Conservation (phyloP, 2,329 filamentous ascomycete genomes). For the Rutstroemia sp. region DNA sequence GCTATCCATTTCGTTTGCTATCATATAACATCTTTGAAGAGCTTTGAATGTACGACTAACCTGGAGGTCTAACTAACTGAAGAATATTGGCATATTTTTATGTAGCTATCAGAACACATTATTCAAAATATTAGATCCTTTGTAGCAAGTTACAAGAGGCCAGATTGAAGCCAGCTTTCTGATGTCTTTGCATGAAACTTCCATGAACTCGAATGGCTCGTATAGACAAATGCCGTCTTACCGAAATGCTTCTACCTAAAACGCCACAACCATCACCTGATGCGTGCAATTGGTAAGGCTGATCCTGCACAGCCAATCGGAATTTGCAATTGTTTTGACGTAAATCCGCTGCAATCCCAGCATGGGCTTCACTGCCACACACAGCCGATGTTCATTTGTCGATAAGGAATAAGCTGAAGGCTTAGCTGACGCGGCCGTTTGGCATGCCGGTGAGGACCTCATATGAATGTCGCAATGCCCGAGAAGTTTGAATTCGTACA, state of each 20-base stretch:
- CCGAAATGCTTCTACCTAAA: constrained; percentile 6
- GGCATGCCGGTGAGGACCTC: neutral
- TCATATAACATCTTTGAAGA: neutral
- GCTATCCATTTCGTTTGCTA: constrained; percentile 6
- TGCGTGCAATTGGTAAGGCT: neutral
- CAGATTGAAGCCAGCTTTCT: too few species aligned
- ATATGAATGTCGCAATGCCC: constrained; percentile 10
- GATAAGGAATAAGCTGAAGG: neutral
- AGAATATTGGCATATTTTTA: too few species aligned
- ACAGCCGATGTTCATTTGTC: neutral
- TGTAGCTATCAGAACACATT: too few species aligned
- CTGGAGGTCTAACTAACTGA: too few species aligned
- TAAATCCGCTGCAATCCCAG: neutral
- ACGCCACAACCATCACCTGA: neutral
- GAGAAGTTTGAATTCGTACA: neutral
- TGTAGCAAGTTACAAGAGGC: too few species aligned
- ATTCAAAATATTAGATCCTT: too few species aligned
- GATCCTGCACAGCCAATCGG: neutral
- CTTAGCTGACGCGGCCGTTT: neutral
- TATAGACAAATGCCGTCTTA: neutral
- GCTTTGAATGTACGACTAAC: too few species aligned
- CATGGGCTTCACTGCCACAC: neutral
- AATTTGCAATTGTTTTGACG: neutral
- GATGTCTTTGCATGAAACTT: neutral
- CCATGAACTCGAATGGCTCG: neutral